Conservation (phyloP, 2,329 filamentous ascomycete genomes). For the Aspergillus sp. region DNA sequence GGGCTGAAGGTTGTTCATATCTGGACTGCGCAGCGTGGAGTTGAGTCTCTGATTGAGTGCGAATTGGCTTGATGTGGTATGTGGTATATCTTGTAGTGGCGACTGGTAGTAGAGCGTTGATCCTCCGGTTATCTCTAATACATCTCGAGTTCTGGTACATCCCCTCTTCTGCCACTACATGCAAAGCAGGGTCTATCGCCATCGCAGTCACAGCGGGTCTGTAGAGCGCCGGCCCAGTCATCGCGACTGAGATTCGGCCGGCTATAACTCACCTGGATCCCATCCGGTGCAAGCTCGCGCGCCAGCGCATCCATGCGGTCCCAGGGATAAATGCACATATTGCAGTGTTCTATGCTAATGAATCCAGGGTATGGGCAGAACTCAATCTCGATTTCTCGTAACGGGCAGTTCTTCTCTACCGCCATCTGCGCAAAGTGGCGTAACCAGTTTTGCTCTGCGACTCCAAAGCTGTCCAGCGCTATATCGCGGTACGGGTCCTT, state of each 20-base stretch:
- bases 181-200: too few relatives aligned
- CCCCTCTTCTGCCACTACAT: too few relatives aligned
- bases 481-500: not conserved
- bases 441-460: not conserved
- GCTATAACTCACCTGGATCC: not conserved
- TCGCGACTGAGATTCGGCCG: not conserved
- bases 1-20: conserved; percentile 40
- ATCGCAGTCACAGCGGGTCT: too few relatives aligned
- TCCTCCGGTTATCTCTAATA: too few relatives aligned
- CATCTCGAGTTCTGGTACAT: too few relatives aligned
- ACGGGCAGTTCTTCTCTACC: not conserved
- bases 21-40: conserved; percentile 25
- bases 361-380: not conserved
- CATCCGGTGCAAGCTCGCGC: not conserved
- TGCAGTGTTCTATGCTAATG: too few relatives aligned
- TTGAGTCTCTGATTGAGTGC: conserved; percentile 27
- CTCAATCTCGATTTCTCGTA: not conserved
- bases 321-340: not conserved
- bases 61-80: too few relatives aligned
- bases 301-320: conserved; percentile 6
- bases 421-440: not conserved
- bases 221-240: not conserved
- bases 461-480: not conserved
- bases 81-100: too few relatives aligned
- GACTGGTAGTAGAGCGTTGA: too few relatives aligned